These are phyloP conservation scores for Colletotrichum karsti DNA, from an alignment of 2,329 filamentous ascomycete species.

Conservation along the genomic window DNA sequence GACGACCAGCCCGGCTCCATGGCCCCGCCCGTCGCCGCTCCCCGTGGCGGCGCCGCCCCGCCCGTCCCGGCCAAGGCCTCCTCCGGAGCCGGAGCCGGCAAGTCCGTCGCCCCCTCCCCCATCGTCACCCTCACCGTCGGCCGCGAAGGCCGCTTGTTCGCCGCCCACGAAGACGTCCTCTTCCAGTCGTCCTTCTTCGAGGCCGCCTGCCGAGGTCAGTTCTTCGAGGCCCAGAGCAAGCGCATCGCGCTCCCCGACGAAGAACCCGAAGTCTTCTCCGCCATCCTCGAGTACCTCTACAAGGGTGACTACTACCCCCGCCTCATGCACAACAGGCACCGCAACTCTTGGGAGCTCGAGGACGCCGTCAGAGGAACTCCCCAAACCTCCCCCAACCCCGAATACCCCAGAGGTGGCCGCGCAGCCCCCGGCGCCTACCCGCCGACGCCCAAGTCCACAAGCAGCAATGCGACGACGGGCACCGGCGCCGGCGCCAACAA, in stretches of 20 bases:
- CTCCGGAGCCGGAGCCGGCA: constrained; percentile 27
- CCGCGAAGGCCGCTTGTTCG: constrained; percentile 87
- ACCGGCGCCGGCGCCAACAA: constrained; percentile 58
- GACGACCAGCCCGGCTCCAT: constrained; percentile 52
- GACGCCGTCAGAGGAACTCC: constrained; percentile 61
- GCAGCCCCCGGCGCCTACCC: constrained; percentile 42
- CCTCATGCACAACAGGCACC: constrained; percentile 85
- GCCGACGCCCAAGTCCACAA: constrained; percentile 52
- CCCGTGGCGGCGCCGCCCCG: constrained; percentile 47
- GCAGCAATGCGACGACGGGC: constrained; percentile 61
- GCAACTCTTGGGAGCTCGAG: constrained; percentile 90
- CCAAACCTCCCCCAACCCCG: constrained; percentile 59
- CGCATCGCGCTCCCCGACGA: constrained; percentile 77
- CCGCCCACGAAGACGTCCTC: constrained; percentile 93
- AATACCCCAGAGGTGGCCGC: constrained; percentile 51
- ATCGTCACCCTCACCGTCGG: constrained; percentile 91
- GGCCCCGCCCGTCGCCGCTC: constrained; percentile 45
- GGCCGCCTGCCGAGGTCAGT: constrained; percentile 71
- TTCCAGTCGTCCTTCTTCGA: constrained; percentile 86
- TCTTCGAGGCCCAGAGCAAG: constrained; percentile 79
- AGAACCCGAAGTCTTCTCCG: constrained; percentile 93
- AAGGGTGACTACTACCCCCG: constrained; percentile 96
- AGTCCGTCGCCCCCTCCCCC: constrained; percentile 61
- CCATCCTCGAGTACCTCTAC: constrained; percentile 95
- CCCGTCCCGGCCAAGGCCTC: constrained; percentile 56